phyloP scores from a whole-genome alignment of 2,329 filamentous ascomycete genomes.

The Diaporthe sp. region DNA sequence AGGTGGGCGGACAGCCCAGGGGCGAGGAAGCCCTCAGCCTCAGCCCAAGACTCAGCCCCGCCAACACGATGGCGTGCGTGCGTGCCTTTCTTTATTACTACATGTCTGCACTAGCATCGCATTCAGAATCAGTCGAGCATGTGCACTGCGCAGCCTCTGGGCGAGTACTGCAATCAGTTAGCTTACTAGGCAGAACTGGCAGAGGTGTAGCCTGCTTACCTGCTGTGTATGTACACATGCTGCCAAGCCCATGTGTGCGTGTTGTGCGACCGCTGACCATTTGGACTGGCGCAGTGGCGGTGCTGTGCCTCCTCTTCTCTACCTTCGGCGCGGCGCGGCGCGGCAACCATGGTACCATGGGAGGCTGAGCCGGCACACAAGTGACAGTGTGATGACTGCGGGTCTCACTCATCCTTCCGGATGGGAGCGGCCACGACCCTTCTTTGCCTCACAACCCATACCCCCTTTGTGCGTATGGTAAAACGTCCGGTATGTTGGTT shows the following conservation, averaged over 20 bases:
- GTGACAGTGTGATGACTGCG: not conserved
- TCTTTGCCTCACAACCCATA: not conserved
- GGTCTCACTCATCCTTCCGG: slow-evolving; percentile 5
- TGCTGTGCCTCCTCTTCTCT: not conserved
- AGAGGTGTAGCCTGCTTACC: too few relatives aligned
- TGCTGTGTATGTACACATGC: not conserved
- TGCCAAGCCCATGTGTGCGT: not conserved
- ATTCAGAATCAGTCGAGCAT: not conserved
- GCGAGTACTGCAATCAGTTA: not conserved
- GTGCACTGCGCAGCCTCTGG: not conserved
- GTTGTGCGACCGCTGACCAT: slow-evolving; percentile 3
- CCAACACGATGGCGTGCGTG: not conserved
- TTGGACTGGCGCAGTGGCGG: not conserved
- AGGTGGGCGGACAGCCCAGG: not conserved
- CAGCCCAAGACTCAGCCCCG: slow-evolving; percentile 15
- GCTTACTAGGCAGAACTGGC: not conserved
- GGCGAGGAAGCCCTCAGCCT: not conserved
- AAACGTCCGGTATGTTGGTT: slow-evolving; percentile 19
- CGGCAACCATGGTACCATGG: not conserved
- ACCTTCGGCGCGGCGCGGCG: not conserved
- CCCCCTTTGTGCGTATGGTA: not conserved
- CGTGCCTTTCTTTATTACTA: too few relatives aligned
- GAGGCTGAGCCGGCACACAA: not conserved
- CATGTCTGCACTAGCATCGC: not conserved
- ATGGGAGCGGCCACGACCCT: slow-evolving; percentile 14